phyloP scores from a whole-genome alignment of 805 yeast species.

The Cyberlindnera mycetangii region DNA sequence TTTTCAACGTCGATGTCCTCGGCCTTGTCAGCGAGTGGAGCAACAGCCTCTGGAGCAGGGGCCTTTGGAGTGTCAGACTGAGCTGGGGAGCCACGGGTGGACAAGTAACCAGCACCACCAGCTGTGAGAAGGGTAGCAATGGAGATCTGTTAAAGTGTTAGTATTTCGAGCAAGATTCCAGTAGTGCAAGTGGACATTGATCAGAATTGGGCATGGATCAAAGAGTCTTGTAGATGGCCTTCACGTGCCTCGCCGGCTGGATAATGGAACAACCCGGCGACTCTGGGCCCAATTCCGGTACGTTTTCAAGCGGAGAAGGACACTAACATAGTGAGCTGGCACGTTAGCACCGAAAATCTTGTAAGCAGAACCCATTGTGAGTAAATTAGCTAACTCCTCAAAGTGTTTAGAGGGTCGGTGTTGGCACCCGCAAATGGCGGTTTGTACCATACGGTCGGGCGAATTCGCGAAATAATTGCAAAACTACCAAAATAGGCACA shows the following conservation, averaged over 20 bases:
- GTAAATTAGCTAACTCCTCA: neutral
- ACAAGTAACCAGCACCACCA: constrained; percentile 30
- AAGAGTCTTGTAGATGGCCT: too few species aligned
- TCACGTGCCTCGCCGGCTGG: too few species aligned
- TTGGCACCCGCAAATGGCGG: constrained; percentile 5
- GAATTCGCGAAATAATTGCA: neutral
- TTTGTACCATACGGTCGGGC: neutral
- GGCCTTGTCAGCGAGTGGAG: constrained; percentile 25
- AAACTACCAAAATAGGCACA: neutral
- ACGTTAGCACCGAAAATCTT: constrained; percentile 29
- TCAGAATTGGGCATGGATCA: too few species aligned
- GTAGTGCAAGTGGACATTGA: too few species aligned
- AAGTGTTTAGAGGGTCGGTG: too few species aligned
- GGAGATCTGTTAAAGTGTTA: constrained; percentile 28
- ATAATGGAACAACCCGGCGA: too few species aligned
- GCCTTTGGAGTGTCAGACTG: constrained; percentile 21
- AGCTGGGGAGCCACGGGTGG: constrained; percentile 24
- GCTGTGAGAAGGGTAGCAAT: constrained; percentile 33
- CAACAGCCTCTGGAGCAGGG: constrained; percentile 23
- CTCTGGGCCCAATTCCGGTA: neutral
- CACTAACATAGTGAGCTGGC: constrained; percentile 29
- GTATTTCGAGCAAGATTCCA: neutral
- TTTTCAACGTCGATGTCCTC: constrained; percentile 35
- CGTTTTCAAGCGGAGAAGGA: neutral
- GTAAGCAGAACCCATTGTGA: constrained; percentile 28